Base-by-base conservation (phyloP, 805 yeast genomes). In the Candida sanyiensis region DNA sequence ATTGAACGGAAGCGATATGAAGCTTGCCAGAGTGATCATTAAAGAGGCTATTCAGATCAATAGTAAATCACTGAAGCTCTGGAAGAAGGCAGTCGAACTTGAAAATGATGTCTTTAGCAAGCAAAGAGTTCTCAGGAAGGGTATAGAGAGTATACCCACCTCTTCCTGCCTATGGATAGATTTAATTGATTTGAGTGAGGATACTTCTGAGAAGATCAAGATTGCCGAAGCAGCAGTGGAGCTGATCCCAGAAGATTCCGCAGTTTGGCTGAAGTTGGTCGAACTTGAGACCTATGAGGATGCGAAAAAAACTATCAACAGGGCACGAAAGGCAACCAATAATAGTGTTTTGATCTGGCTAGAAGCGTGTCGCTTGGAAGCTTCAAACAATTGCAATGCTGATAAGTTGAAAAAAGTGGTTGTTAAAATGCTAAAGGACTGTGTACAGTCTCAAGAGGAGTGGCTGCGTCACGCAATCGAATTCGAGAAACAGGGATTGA, bases 41-140 rank as follows among this genome's bases (percentile, higher is more conserved):
- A 72, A 82, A 0, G 77, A 80, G 33, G 95, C 84, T 0, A 69
- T 89, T 3, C 62, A 65, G 39, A 68, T 61, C 48, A 74, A 79
- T 43, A 70, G 77, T 0, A 62, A 59, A 24, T 77, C 88, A 3
- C 67, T 75, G 23, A 63, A 64, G 27, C 63, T 90, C 10, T 93
- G 98, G 97, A 44, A 75, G 3, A 73, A 72, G 43, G 94, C 95
- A 0, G 55, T 67, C 26, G 78, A 76, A 2, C 59, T 85, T 18
- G 96, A 90, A 51, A 61, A 61, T 3, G 88, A 81, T 28, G 41
- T 40, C 0, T 49, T 65, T 3, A 66, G 80, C 2, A 75, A 77
- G 45, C 71, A 71, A 35, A 63, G 76, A 41, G 69, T 86, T 0
- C 58, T 85, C 16, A 77, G 82, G 63, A 82, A 77, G 48, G 95